Evolutionary conservation across 345 rosid genomes (phyloP).

Genomic region (Rhizophora apiculata): DNA sequence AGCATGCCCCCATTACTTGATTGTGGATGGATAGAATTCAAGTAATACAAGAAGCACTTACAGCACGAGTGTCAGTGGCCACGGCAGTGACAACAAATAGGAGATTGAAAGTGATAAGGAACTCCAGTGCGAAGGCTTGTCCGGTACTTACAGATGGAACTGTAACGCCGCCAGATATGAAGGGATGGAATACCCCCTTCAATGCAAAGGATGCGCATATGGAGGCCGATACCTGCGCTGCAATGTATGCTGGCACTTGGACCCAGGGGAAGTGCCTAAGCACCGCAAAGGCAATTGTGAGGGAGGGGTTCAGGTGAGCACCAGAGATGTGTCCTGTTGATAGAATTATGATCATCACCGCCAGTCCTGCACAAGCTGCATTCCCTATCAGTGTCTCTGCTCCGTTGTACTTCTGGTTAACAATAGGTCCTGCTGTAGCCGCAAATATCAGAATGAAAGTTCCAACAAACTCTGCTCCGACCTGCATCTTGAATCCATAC

Average conservation of each 20-base stretch:
- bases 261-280: conserved; percentile 92
- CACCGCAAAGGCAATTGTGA: conserved; percentile 85
- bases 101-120: conserved; percentile 84
- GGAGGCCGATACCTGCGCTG: conserved; percentile 86
- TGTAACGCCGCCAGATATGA: conserved; percentile 95
- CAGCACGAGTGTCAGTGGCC: conserved; percentile 97
- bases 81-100: conserved; percentile 92
- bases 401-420: conserved; percentile 71
- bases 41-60: conserved; percentile 22
- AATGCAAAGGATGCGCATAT: conserved; percentile 91
- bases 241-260: conserved; percentile 87
- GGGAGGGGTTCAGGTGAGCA: conserved; percentile 90
- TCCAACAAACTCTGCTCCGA: conserved; percentile 97
- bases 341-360: conserved; percentile 86
- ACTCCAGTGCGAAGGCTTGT: conserved; percentile 95
- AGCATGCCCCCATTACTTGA: background rate
- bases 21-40: background rate
- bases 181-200: conserved; percentile 80
- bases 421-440: conserved; percentile 92
- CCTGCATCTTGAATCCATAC: conserved; percentile 31
- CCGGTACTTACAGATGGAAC: conserved; percentile 70
- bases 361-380: conserved; percentile 87
- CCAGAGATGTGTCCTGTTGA: conserved; percentile 97
- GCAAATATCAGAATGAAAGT: conserved; percentile 89
- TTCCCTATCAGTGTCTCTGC: conserved; percentile 84